A percentile compares a stretch with the other conserved stretches of the same genome.
Conservation (phyloP, 176 grass and related monocot species). For the Phoenix roebelenii region DNA sequence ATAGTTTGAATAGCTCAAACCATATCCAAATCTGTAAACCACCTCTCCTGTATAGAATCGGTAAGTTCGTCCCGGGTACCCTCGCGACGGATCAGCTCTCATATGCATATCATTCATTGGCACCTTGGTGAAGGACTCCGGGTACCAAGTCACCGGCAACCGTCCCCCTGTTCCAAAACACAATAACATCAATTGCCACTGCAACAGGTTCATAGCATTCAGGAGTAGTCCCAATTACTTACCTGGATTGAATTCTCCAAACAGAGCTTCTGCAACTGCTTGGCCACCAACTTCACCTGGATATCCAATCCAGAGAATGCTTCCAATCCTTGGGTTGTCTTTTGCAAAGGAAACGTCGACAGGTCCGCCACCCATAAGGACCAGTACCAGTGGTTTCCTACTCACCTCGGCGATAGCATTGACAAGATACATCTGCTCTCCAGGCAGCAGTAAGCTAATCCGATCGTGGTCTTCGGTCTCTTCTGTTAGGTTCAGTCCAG, state of each 20-base stretch:
- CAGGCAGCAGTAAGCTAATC: conserved; percentile 71
- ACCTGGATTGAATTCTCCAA: conserved; percentile 85
- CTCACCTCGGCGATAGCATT: conserved; percentile 30
- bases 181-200: too few species aligned
- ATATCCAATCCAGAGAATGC: conserved; percentile 86
- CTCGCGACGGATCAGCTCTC: conserved; percentile 53
- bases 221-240: conserved; percentile 12
- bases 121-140: conserved; percentile 62
- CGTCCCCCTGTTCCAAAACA: conserved; percentile 40
- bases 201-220: neutral
- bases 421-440: conserved; percentile 73
- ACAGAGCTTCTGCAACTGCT: conserved; percentile 75
- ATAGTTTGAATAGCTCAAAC: conserved; percentile 75
- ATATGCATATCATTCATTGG: conserved; percentile 90
- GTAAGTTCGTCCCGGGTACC: conserved; percentile 82
- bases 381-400: conserved; percentile 56
- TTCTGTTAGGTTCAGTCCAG: conserved; percentile 76
- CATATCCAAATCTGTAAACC: conserved; percentile 73
- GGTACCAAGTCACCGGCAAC: conserved; percentile 75
- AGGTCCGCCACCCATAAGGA: conserved; percentile 75
- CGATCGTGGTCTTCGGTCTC: conserved; percentile 75
- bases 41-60: conserved; percentile 76
- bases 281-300: conserved; percentile 78
- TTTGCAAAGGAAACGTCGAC: conserved; percentile 79
- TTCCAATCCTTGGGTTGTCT: conserved; percentile 36